phyloP scores from a whole-genome alignment of 1,284 basidiomycete genomes.

The Puccinia hordei region DNA sequence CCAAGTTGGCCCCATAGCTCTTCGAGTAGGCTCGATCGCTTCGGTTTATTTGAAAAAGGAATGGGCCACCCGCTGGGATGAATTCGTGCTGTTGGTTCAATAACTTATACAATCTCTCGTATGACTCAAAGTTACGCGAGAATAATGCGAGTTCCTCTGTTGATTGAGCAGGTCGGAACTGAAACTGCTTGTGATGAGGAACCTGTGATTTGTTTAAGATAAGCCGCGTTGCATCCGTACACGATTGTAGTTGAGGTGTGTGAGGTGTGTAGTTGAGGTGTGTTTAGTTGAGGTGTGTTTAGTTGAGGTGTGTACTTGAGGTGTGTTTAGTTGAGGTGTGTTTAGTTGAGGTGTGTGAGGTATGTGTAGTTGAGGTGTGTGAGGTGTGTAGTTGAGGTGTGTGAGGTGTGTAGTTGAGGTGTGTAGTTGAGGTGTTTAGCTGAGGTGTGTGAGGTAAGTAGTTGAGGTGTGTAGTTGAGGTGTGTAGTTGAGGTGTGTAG shows the following conservation, averaged over 20 bases:
- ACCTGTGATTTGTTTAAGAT: not conserved
- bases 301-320: too few species aligned
- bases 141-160: not conserved
- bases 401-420: too few species aligned
- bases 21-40: not conserved
- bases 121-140: not conserved
- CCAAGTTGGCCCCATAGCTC: too few species aligned
- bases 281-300: not conserved
- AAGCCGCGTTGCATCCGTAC: not conserved
- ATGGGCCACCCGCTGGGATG: not conserved
- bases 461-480: too few species aligned
- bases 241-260: not conserved
- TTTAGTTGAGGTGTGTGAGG: too few species aligned
- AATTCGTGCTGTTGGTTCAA: not conserved
- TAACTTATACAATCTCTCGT: not conserved
- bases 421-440: too few species aligned
- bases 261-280: too few species aligned
- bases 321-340: too few species aligned
- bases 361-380: too few species aligned
- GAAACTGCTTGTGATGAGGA: not conserved
- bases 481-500: too few species aligned
- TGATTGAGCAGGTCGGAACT: not conserved
- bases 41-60: constrained; percentile 9
- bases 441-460: too few species aligned
- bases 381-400: too few species aligned